Percentiles rank a stretch among this genome's conserved stretches.
These are phyloP conservation scores for Pseudozyma sp. DNA, from an alignment of 1,284 basidiomycete genomes.

Conservation along the genomic window DNA sequence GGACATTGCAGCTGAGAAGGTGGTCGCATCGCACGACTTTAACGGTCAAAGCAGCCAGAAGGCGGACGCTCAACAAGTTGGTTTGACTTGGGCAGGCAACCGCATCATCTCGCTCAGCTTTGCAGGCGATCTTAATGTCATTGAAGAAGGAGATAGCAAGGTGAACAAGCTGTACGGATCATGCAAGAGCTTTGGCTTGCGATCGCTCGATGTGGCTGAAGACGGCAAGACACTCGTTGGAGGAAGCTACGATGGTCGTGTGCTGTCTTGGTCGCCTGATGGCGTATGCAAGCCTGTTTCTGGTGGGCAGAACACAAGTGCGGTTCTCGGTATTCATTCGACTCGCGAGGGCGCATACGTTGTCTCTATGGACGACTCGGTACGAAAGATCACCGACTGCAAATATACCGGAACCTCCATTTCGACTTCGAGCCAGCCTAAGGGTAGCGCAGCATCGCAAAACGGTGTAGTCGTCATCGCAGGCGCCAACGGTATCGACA, in stretches of 20 bases:
- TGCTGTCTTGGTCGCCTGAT: slow-evolving; percentile 74
- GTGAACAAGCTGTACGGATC: slow-evolving; percentile 46
- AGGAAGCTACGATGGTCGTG: slow-evolving; percentile 81
- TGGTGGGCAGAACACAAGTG: slow-evolving; percentile 77
- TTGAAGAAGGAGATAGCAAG: slow-evolving; percentile 37
- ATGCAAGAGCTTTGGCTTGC: slow-evolving; percentile 47
- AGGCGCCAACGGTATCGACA: slow-evolving; percentile 78
- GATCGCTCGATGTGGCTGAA: slow-evolving; percentile 34
- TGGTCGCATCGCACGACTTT: slow-evolving; percentile 51
- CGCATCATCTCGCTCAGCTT: slow-evolving; percentile 85
- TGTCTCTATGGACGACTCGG: slow-evolving; percentile 57
- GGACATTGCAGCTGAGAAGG: slow-evolving; percentile 40
- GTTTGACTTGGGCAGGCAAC: slow-evolving; percentile 80
- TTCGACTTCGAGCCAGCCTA: slow-evolving; percentile 78
- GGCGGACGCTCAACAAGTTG: slow-evolving; percentile 79
- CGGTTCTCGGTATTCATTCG: slow-evolving; percentile 76
- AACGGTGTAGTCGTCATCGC: slow-evolving; percentile 75
- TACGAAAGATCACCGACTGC: slow-evolving; percentile 35
- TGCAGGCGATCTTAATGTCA: slow-evolving; percentile 82
- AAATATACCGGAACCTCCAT: slow-evolving; percentile 37
- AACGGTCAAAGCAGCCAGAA: slow-evolving; percentile 47
- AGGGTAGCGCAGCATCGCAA: slow-evolving; percentile 59
- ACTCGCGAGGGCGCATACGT: slow-evolving; percentile 31
- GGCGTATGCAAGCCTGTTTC: slow-evolving; percentile 70
- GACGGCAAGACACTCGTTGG: slow-evolving; percentile 37